Percentiles rank a stretch among this genome's conserved stretches.
phyloP scores from a whole-genome alignment of 2,329 filamentous ascomycete species.

The Talaromyces pinophilus region DNA sequence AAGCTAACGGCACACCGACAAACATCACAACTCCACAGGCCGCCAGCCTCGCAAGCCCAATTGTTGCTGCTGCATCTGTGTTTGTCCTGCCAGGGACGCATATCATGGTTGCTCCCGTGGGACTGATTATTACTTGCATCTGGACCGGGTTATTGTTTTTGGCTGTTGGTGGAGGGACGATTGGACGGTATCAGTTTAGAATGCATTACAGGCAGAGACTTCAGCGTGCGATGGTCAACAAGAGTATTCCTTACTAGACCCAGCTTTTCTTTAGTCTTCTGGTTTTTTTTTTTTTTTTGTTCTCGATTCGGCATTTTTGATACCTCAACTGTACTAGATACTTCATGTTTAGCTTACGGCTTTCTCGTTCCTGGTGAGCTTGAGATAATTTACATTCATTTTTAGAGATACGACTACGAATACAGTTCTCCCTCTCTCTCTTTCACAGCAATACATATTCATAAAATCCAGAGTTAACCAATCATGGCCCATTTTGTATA shows the following conservation, averaged over 20 bases:
- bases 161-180: conserved; percentile 37
- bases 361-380: conserved; percentile 3
- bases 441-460: not conserved
- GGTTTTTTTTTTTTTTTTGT: not conserved
- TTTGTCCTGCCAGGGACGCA: conserved; percentile 38
- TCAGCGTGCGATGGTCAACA: conserved; percentile 1
- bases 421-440: not conserved
- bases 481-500: conserved; percentile 9
- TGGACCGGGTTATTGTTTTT: conserved; percentile 37
- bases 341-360: not conserved
- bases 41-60: conserved; percentile 28
- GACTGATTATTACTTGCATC: conserved; percentile 35
- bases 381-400: not conserved
- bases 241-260: conserved; percentile 1
- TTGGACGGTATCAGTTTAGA: conserved; percentile 36
- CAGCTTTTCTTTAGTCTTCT: not conserved
- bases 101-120: conserved; percentile 35
- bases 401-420: not conserved
- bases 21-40: conserved; percentile 31
- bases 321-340: conserved; percentile 1
- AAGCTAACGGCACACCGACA: conserved; percentile 27
- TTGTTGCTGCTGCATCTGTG: conserved; percentile 28
- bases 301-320: not conserved
- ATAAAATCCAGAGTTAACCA: not conserved
- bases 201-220: conserved; percentile 35